phyloP scores from a whole-genome alignment of 495 filamentous ascomycete species.

The Aspergillus leporis region DNA sequence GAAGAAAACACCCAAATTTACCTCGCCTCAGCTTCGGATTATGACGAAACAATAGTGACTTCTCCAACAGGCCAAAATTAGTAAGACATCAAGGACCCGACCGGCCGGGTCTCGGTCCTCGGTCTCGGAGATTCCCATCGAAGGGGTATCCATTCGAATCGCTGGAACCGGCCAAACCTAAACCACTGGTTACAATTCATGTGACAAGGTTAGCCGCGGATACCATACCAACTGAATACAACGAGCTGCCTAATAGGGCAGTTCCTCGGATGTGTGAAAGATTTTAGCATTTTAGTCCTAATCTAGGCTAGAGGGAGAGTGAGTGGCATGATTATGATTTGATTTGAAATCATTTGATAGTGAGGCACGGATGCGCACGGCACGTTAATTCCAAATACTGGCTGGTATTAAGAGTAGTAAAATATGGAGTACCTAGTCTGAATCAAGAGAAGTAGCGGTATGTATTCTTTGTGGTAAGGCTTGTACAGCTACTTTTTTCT shows the following conservation, averaged over 20 bases:
- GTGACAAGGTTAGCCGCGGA: no score
- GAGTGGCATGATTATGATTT: slow-evolving; percentile 1
- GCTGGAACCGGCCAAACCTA: neutral
- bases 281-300: neutral
- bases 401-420: neutral
- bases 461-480: neutral
- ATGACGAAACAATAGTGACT: no score
- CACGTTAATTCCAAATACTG: slow-evolving; percentile 8
- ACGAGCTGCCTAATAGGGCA: neutral
- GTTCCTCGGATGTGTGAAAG: neutral
- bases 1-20: no score
- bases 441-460: neutral
- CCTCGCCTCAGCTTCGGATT: no score
- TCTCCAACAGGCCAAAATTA: no score
- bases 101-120: neutral
- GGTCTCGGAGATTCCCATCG: neutral
- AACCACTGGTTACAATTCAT: neutral
- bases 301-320: neutral
- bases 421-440: neutral
- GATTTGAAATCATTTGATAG: slow-evolving; percentile 9
- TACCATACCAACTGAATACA: neutral
- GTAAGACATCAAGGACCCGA: no score
- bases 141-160: neutral
- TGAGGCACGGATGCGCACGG: neutral
- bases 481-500: no score